These are phyloP conservation scores for Aureobasidium pullulans DNA, from an alignment of 2,329 filamentous ascomycete species.

Conservation along the genomic window DNA sequence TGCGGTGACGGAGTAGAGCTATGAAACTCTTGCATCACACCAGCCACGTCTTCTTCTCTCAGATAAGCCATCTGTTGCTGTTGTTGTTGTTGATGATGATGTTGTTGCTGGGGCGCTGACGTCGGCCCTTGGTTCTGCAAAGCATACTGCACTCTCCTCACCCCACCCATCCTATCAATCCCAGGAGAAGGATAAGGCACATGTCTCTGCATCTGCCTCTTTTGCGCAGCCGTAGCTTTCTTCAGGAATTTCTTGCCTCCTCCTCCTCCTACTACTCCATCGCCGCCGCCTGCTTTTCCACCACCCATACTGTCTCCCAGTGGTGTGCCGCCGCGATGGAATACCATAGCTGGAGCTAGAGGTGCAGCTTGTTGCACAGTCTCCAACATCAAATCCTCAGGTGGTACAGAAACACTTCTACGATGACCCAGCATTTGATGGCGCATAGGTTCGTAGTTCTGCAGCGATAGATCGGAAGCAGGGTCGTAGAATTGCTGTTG, in stretches of 20 bases:
- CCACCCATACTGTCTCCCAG: neutral
- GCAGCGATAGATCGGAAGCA: neutral
- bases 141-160: too few species aligned
- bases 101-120: too few species aligned
- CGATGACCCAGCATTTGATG: conserved; percentile 14
- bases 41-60: neutral
- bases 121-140: too few species aligned
- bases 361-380: neutral
- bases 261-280: neutral
- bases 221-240: neutral
- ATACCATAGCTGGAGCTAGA: conserved; percentile 3
- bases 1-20: neutral
- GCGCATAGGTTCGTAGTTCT: conserved; percentile 5
- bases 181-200: neutral
- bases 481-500: too few species aligned
- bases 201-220: neutral
- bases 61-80: neutral
- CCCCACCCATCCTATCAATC: too few species aligned
- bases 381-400: neutral
- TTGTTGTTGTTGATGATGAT: too few species aligned
- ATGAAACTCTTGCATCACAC: neutral
- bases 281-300: neutral
- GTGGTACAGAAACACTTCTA: conserved; percentile 7
- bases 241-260: neutral
- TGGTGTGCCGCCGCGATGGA: conserved; percentile 5